These are phyloP conservation scores for Cryptococcus wingfieldii DNA, from an alignment of 1,284 basidiomycete species.

Conservation along the genomic window DNA sequence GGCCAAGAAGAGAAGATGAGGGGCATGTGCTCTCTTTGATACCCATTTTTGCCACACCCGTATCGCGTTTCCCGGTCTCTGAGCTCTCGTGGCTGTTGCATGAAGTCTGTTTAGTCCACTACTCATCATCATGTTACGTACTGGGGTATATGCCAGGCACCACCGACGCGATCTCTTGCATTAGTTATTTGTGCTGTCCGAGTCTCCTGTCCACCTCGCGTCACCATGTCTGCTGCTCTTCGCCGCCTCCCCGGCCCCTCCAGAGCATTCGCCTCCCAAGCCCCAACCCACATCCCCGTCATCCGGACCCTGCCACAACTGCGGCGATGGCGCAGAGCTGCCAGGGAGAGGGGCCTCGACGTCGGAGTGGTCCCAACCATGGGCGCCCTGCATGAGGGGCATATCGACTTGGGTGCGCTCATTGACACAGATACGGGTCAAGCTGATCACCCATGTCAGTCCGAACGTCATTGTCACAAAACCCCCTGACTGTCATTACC, in stretches of 20 bases:
- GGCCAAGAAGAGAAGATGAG: constrained; percentile 15
- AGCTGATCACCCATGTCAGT: constrained; percentile 37
- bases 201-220: no score
- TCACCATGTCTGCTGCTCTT: no score
- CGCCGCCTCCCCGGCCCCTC: no score
- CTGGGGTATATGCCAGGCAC: no score
- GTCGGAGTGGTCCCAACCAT: constrained; percentile 96
- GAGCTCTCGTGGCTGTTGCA: not conserved
- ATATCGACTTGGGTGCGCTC: constrained; percentile 73
- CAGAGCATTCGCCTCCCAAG: no score
- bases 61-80: not conserved
- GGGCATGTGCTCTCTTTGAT: not conserved
- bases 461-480: constrained; percentile 63
- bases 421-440: no score
- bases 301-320: constrained; percentile 67
- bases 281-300: constrained; percentile 58
- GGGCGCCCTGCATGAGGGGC: constrained; percentile 93
- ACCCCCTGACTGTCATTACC: constrained; percentile 84
- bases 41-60: not conserved
- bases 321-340: constrained; percentile 69
- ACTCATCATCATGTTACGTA: not conserved
- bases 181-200: no score
- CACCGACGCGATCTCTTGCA: no score
- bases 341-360: constrained; percentile 58
- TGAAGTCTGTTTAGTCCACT: not conserved